Conservation (phyloP, 169 alveolate genomes). For the Babesia caballi region DNA sequence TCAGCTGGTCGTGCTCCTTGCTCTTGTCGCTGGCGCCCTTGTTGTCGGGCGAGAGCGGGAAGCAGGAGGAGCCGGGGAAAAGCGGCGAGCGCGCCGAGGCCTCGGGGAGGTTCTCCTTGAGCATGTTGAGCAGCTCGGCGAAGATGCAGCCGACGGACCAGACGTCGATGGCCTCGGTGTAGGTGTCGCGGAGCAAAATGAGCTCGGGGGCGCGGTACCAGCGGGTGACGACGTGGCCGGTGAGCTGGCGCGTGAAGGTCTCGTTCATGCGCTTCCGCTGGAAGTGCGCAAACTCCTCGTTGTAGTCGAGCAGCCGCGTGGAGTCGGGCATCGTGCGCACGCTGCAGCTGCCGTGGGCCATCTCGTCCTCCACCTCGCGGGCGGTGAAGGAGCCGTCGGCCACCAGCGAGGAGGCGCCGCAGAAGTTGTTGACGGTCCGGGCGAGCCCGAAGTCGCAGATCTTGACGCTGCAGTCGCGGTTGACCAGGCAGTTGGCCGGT, state of each 20-base stretch:
- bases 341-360: neutral
- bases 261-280: constrained; percentile 50
- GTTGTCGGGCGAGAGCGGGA: constrained; percentile 93
- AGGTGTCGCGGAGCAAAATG: constrained; percentile 93
- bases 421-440: constrained; percentile 73
- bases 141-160: constrained; percentile 98
- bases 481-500: constrained; percentile 96
- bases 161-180: constrained; percentile 97
- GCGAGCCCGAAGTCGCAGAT: constrained; percentile 98
- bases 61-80: constrained; percentile 96
- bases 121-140: constrained; percentile 93
- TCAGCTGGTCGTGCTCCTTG: constrained; percentile 91
- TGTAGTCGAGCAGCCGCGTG: constrained; percentile 18
- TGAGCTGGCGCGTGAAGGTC: constrained; percentile 88
- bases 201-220: constrained; percentile 99
- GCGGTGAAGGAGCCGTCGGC: constrained; percentile 22
- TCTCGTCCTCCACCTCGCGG: constrained; percentile 29
- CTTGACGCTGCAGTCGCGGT: constrained; percentile 97
- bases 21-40: constrained; percentile 79
- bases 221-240: constrained; percentile 98
- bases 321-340: constrained; percentile 14
- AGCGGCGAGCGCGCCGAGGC: constrained; percentile 93
- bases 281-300: constrained; percentile 37
- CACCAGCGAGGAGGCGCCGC: neutral
- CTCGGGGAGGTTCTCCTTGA: constrained; percentile 90